Conservation (phyloP, 768 basidiomycete species). For the Cytidiella melzeri region DNA sequence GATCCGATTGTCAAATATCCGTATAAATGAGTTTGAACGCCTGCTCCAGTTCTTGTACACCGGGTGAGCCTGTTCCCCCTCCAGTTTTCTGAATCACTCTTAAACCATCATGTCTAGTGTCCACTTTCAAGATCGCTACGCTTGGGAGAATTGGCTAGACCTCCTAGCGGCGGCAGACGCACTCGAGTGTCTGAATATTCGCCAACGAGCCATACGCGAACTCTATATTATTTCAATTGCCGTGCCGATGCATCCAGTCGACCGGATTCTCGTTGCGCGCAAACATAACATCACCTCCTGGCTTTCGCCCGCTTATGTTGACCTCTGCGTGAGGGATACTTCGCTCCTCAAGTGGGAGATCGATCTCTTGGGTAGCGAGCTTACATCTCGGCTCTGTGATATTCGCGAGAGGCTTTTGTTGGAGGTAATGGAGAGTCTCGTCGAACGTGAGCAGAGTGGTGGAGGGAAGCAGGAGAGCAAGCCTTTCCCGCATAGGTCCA, state of each 20-base stretch:
- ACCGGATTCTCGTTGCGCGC: constrained; percentile 7
- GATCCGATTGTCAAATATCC: constrained; percentile 29
- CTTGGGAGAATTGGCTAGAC: constrained; percentile 30
- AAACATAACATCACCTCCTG: constrained; percentile 5
- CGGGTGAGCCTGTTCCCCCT: constrained; percentile 24
- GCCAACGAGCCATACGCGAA: constrained; percentile 6
- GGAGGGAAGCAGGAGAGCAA: too few species aligned
- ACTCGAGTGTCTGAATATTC: constrained; percentile 17
- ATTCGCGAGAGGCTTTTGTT: constrained; percentile 6
- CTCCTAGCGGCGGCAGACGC: constrained; percentile 34
- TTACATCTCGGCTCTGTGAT: constrained; percentile 4
- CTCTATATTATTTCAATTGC: not conserved
- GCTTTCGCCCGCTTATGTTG: constrained; percentile 7
- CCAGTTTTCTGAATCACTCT: not conserved
- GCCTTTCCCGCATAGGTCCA: too few species aligned
- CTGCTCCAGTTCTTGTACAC: constrained; percentile 34
- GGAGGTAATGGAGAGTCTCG: too few species aligned
- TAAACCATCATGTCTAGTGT: constrained; percentile 6
- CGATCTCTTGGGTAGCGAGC: constrained; percentile 3
- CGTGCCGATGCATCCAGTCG: constrained; percentile 10
- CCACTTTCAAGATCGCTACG: constrained; percentile 13
- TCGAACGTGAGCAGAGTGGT: too few species aligned
- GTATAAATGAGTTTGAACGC: constrained; percentile 28
- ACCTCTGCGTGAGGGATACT: constrained; percentile 4
- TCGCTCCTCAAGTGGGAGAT: constrained; percentile 7